Evolutionary conservation across 2,329 filamentous ascomycete genomes (phyloP), one percentile per base, ranked within the genome.

Genomic region (Pseudogymnoascus sp.): DNA sequence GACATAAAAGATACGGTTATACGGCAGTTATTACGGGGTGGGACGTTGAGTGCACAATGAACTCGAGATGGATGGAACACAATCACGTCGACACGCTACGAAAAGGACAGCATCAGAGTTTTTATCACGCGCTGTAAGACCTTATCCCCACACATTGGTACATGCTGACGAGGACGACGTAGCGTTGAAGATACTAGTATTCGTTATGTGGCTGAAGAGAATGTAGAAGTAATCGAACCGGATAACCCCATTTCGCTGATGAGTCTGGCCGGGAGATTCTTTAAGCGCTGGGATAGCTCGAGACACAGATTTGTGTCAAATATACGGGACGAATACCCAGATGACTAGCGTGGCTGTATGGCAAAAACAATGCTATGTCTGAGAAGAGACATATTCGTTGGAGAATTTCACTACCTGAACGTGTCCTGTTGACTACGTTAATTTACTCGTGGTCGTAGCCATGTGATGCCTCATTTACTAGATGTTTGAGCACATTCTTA

Each of bases 21-120:
- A 79, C 87, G 60, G 93, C 88, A 17, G 83, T 96, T 26, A 89
- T 99, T 64, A 90, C 89, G 13, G 93, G 93, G n/a, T 99, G 93
- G 93, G 76, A 75, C 65, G 75, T 76, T 26, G 79, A 81, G 66
- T 88, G 81, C 71, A 82, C 77, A 78, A 79, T 61, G 86, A 87
- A 69, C 60, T 68, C 65, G 68, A 80, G 79, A 65, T 89, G 82
- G 87, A 87, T 85, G 71, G 78, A 79, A 72, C 80, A 81, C 67
- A 87, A 87, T 81, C 77, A 79, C 57, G 84, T 90, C 9, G 85
- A 88, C 73, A 77, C 75, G 23, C 75, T 87, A 63, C 77, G 79
- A n/a, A 77, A 79, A 62, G 87, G 85, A 1, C 78, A 83, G 53
- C 76, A 84, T 65, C 87, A 91, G 75, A 87, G 86, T 35, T 96